Conservation (phyloP, 768 basidiomycete species). For the Leccinum pellstonianum region DNA sequence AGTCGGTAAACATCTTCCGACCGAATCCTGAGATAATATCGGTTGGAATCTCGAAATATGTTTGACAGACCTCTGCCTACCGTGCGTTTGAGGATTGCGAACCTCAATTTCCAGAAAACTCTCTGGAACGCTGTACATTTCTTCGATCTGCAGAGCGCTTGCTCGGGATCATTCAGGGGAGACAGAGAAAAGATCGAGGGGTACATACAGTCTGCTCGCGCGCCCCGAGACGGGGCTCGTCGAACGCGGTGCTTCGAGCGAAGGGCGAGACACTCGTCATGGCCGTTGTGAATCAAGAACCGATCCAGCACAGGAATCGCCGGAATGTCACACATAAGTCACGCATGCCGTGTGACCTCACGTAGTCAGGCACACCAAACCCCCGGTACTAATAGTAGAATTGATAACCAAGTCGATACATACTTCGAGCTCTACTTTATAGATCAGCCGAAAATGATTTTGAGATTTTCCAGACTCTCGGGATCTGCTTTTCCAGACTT, state of each 20-base stretch:
- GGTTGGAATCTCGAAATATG: neutral
- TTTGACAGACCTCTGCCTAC: constrained; percentile 36
- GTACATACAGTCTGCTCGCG: constrained; percentile 57
- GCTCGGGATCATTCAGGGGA: constrained; percentile 33
- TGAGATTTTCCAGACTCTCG: constrained; percentile 79
- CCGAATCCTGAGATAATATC: constrained; percentile 64
- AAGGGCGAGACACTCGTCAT: constrained; percentile 52
- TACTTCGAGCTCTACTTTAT: constrained; percentile 39
- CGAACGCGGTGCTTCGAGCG: constrained; percentile 58
- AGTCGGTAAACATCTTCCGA: constrained; percentile 99
- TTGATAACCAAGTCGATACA: neutral
- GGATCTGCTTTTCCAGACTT: constrained; percentile 50
- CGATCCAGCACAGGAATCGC: constrained; percentile 18
- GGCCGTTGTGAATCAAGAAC: constrained; percentile 25
- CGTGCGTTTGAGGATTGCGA: constrained; percentile 94
- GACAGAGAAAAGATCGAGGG: constrained; percentile 3
- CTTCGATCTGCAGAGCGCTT: constrained; percentile 71
- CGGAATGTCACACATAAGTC: constrained; percentile 20
- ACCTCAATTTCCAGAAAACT: constrained; percentile 98
- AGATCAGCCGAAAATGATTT: constrained; percentile 32
- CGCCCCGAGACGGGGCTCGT: constrained; percentile 47
- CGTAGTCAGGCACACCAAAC: neutral
- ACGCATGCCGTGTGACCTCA: constrained; percentile 12
- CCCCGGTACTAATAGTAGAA: too few species aligned
- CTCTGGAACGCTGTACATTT: constrained; percentile 98